phyloP scores from a whole-genome alignment of 805 yeast species.

The Cyberlindnera xishuangbannaensis region DNA sequence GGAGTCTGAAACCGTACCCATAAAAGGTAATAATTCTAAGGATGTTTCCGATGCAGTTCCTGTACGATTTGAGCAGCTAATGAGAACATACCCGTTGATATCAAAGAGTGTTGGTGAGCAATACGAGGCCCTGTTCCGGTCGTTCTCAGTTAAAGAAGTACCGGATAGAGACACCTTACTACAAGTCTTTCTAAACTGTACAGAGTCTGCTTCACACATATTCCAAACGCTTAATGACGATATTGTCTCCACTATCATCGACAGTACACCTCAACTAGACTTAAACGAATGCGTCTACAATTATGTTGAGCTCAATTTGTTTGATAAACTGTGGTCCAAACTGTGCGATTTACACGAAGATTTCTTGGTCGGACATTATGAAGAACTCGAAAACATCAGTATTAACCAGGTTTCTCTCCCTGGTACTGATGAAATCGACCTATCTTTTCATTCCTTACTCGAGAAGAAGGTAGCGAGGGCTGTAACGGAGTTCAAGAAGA shows the following conservation, averaged over 20 bases:
- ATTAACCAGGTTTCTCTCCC: slow-evolving; percentile 40
- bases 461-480: slow-evolving; percentile 48
- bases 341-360: slow-evolving; percentile 26
- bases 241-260: slow-evolving; percentile 21
- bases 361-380: slow-evolving; percentile 19
- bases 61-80: slow-evolving; percentile 32
- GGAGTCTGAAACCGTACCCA: too few relatives aligned
- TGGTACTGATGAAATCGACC: slow-evolving; percentile 22
- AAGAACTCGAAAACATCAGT: slow-evolving; percentile 26
- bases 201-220: slow-evolving; percentile 24
- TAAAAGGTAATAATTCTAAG: too few relatives aligned
- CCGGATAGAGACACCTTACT: slow-evolving; percentile 24
- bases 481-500: slow-evolving; percentile 41
- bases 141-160: slow-evolving; percentile 30
- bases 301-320: slow-evolving; percentile 66
- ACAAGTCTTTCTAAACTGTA: slow-evolving; percentile 23
- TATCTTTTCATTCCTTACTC: slow-evolving; percentile 25
- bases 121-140: slow-evolving; percentile 33
- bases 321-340: slow-evolving; percentile 59
- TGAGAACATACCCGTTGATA: slow-evolving; percentile 34
- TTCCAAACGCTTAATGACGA: slow-evolving; percentile 24
- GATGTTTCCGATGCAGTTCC: slow-evolving; percentile 4
- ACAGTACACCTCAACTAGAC: slow-evolving; percentile 35
- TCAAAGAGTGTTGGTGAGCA: slow-evolving; percentile 33
- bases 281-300: slow-evolving; percentile 52